phyloP scores from a whole-genome alignment of 768 basidiomycete genomes.

The Amanita pallidorosea region DNA sequence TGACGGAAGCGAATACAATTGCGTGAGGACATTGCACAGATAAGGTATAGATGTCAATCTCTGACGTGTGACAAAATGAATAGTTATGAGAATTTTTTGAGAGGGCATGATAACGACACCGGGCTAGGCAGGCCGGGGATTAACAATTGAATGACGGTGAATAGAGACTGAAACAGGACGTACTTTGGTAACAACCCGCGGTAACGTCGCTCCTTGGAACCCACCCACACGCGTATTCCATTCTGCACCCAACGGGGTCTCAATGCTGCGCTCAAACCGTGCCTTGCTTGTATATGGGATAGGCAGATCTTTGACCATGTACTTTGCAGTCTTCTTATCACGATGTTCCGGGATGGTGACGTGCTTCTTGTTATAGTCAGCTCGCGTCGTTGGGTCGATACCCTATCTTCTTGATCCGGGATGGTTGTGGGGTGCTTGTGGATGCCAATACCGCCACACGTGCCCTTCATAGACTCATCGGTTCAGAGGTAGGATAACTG shows the following conservation, averaged over 20 bases:
- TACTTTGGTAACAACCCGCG: constrained; percentile 79
- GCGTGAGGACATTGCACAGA: not conserved
- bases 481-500: constrained; percentile 3
- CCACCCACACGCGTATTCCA: constrained; percentile 87
- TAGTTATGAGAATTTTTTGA: constrained; percentile 3
- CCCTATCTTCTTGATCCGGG: constrained; percentile 75
- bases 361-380: constrained; percentile 76
- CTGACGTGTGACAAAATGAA: not conserved
- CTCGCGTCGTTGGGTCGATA: constrained; percentile 65
- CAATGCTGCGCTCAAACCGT: constrained; percentile 83
- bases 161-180: not conserved
- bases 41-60: constrained; percentile 2
- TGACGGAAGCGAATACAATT: not conserved
- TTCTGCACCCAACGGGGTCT: constrained; percentile 74
- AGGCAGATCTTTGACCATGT: constrained; percentile 83
- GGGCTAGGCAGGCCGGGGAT: not conserved
- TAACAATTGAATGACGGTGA: not conserved
- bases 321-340: constrained; percentile 93
- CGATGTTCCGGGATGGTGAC: constrained; percentile 94
- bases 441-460: constrained; percentile 82
- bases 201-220: constrained; percentile 78
- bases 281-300: constrained; percentile 90
- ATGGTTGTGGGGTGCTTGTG: constrained; percentile 49
- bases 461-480: constrained; percentile 47
- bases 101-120: constrained; percentile 1